These are phyloP conservation scores for Trichoderma orchidacearum DNA, from an alignment of 495 filamentous ascomycete species.

Conservation along the genomic window DNA sequence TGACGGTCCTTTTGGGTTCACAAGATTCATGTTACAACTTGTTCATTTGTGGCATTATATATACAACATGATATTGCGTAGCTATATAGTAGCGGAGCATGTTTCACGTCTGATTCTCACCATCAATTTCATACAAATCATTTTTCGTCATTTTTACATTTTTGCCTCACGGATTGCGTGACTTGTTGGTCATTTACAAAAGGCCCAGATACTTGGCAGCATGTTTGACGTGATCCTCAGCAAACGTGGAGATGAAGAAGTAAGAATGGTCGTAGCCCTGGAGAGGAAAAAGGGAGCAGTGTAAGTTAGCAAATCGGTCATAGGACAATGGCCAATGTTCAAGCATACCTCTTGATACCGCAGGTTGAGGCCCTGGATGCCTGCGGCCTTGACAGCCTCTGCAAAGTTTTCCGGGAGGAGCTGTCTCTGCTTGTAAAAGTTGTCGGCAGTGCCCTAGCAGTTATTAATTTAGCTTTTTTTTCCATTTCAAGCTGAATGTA, in stretches of 20 bases:
- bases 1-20: too few species aligned
- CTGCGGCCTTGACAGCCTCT: constrained; percentile 59
- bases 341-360: constrained; percentile 60
- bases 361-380: constrained; percentile 50
- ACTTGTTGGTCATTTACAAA: neutral
- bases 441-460: constrained; percentile 68
- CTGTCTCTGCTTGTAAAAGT: constrained; percentile 90
- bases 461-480: neutral
- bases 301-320: neutral
- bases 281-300: neutral
- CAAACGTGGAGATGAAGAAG: constrained; percentile 81
- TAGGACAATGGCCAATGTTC: neutral
- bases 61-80: too few species aligned
- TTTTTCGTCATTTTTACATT: neutral
- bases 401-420: constrained; percentile 88
- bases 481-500: neutral
- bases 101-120: too few species aligned
- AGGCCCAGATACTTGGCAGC: constrained; percentile 64
- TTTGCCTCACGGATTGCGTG: too few species aligned
- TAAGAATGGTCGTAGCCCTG: constrained; percentile 94
- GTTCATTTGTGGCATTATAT: too few species aligned
- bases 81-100: too few species aligned
- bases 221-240: constrained; percentile 80
- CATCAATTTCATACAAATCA: neutral
- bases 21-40: too few species aligned